Conservation (phyloP, 2,329 filamentous ascomycete genomes). For the Kalaharituber pfeilii region DNA sequence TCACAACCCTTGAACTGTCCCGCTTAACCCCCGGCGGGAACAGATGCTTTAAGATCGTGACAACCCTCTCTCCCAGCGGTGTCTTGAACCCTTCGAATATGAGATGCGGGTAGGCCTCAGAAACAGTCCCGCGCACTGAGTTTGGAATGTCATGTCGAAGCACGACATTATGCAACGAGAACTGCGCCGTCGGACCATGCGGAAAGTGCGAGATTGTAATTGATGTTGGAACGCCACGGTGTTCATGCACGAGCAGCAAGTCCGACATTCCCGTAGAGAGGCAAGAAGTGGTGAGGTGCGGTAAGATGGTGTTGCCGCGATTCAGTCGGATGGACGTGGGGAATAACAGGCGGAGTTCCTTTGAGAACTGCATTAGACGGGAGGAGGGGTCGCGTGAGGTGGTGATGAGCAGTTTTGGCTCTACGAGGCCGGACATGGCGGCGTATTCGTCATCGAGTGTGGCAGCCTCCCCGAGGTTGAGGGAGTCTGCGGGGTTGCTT, state of each 20-base stretch:
- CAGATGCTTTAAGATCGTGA: conserved; percentile 81
- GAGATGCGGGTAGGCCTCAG: conserved; percentile 81
- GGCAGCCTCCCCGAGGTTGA: conserved; percentile 46
- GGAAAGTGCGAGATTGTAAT: conserved; percentile 75
- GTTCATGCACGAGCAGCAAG: conserved; percentile 75
- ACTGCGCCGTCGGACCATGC: conserved; percentile 72
- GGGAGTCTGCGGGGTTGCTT: conserved; percentile 48
- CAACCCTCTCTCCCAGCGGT: conserved; percentile 60
- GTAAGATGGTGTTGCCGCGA: conserved; percentile 73
- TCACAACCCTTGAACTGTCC: conserved; percentile 77
- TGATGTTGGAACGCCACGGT: conserved; percentile 79
- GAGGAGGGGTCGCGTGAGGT: conserved; percentile 79
- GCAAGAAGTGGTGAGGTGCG: conserved; percentile 67
- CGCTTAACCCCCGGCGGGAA: conserved; percentile 66
- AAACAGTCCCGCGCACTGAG: conserved; percentile 68
- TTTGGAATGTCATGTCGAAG: conserved; percentile 86
- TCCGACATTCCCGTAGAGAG: conserved; percentile 67
- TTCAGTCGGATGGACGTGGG: conserved; percentile 80
- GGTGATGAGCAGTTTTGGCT: conserved; percentile 75
- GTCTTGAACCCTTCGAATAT: conserved; percentile 90
- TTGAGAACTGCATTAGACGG: conserved; percentile 72
- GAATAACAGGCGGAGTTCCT: conserved; percentile 69
- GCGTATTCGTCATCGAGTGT: conserved; percentile 81
- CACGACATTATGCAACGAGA: conserved; percentile 82
- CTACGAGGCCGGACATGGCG: conserved; percentile 74